These are phyloP conservation scores for Tetrahymena borealis DNA, from an alignment of 73 alveolate genomes.

Conservation along the genomic window DNA sequence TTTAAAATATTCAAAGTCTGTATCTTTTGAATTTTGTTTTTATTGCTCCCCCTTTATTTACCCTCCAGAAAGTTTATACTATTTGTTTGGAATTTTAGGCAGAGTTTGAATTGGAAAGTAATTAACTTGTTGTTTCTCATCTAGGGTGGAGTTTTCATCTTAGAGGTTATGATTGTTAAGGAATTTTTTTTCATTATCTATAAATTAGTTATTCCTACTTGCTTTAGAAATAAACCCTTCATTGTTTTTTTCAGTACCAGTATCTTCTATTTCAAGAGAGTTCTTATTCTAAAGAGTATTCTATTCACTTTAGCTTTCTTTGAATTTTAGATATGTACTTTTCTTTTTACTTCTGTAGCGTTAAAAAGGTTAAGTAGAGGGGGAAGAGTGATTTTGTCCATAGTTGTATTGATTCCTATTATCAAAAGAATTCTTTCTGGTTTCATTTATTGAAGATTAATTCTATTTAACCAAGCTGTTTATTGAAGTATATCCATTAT, in stretches of 20 bases:
- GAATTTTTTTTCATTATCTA: no score
- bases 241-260: no score
- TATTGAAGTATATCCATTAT: background rate
- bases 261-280: no score
- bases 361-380: background rate
- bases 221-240: no score
- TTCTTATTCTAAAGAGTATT: no score
- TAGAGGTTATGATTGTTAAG: no score
- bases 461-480: background rate
- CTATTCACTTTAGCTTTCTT: background rate
- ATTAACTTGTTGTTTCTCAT: background rate
- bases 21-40: background rate
- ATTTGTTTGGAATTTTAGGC: background rate
- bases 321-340: background rate
- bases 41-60: no score
- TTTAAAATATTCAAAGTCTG: background rate
- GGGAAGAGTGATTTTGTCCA: background rate
- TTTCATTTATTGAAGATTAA: background rate
- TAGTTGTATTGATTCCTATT: background rate
- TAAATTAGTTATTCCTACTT: background rate
- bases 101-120: background rate
- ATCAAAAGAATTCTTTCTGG: background rate
- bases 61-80: background rate
- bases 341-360: background rate
- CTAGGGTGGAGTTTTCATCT: background rate